Conservation (phyloP, 2,329 filamentous ascomycete genomes). For the Microcyclosporella mali region DNA sequence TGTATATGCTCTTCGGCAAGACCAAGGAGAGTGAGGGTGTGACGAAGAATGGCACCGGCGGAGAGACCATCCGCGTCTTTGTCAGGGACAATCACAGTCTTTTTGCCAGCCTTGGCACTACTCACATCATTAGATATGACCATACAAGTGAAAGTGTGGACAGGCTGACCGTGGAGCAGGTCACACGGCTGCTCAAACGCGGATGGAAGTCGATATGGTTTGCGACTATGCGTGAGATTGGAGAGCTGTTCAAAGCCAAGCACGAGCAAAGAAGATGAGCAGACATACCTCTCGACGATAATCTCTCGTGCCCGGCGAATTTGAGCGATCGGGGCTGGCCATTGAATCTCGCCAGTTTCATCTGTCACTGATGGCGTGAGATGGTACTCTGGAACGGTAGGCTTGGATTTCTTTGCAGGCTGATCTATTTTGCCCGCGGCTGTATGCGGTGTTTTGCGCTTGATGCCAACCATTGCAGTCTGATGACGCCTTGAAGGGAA, state of each 20-base stretch:
- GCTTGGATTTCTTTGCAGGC: constrained; percentile 25
- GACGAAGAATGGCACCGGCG: constrained; percentile 57
- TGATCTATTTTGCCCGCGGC: constrained; percentile 5
- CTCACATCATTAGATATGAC: background rate
- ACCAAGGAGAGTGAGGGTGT: constrained; percentile 55
- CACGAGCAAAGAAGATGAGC: too few relatives aligned
- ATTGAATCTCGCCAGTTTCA: constrained; percentile 46
- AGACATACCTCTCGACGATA: constrained; percentile 52
- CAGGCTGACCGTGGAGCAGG: too few relatives aligned
- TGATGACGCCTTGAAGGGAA: too few relatives aligned
- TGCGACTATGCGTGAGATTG: background rate
- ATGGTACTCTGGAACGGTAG: constrained; percentile 42
- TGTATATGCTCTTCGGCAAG: constrained; percentile 49
- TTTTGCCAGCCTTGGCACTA: constrained; percentile 48
- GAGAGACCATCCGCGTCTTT: constrained; percentile 64
- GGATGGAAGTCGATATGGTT: background rate
- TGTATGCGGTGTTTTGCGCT: constrained; percentile 10
- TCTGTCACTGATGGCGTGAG: constrained; percentile 38
- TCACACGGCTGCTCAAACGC: background rate
- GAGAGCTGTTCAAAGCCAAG: too few relatives aligned
- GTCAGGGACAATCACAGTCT: constrained; percentile 58
- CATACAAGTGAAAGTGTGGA: background rate
- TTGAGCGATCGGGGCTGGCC: constrained; percentile 55
- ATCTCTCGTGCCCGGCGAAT: constrained; percentile 52
- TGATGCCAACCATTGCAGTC: constrained; percentile 2